These are phyloP conservation scores for Cnidoscolus chayamansa DNA, from an alignment of 441 rosid species.

Conservation along the genomic window DNA sequence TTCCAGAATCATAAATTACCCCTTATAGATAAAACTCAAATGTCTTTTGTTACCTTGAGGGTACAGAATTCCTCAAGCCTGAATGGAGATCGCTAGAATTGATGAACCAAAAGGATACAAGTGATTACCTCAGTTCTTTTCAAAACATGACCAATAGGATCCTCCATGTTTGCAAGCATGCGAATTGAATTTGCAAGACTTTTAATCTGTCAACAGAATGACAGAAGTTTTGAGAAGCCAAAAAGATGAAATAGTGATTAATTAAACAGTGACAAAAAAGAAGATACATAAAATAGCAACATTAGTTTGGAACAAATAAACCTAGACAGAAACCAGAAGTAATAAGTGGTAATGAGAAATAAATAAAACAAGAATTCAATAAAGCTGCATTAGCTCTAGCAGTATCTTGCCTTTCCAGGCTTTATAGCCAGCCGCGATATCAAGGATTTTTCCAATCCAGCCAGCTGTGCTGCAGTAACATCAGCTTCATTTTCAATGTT, in stretches of 20 bases:
- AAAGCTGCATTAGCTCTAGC: slow-evolving; percentile 1
- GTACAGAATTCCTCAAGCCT: neutral
- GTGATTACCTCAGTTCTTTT: slow-evolving; percentile 83
- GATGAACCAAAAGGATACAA: neutral
- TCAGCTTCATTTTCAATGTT: slow-evolving; percentile 77
- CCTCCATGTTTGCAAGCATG: slow-evolving; percentile 91
- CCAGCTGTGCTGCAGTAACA: slow-evolving; percentile 71
- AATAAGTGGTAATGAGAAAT: neutral
- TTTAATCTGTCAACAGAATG: slow-evolving; percentile 47
- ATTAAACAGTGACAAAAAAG: neutral
- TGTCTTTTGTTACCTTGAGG: neutral
- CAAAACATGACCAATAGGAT: slow-evolving; percentile 77
- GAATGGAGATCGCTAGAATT: neutral
- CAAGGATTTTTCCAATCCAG: slow-evolving; percentile 76
- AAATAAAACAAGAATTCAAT: slow-evolving; percentile 2
- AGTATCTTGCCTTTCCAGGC: slow-evolving; percentile 74
- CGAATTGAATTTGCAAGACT: slow-evolving; percentile 81
- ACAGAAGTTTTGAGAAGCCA: slow-evolving; percentile 6
- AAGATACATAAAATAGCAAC: neutral
- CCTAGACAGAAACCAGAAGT: slow-evolving; percentile 3
- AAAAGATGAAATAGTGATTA: neutral
- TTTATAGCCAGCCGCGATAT: slow-evolving; percentile 79
- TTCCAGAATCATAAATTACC: neutral
- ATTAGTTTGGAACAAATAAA: neutral
- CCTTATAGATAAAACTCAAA: neutral